Evolutionary conservation across 1,284 basidiomycete species (phyloP).

Genomic region (Erythrobasidium hasegawianum): DNA sequence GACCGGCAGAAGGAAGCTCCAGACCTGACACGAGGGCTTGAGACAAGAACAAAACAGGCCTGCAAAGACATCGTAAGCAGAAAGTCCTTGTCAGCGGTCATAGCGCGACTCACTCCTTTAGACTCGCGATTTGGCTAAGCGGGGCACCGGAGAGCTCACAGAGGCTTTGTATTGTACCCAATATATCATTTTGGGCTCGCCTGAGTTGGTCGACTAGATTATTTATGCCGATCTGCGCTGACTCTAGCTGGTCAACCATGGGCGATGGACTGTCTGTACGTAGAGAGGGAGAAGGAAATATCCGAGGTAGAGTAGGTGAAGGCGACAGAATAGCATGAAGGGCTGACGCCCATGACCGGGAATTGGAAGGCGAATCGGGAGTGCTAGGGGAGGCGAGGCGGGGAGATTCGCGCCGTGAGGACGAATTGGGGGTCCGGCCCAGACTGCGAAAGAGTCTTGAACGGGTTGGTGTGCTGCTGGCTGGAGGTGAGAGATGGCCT

Average conservation of each 20-base stretch:
- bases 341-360: conserved; percentile 5
- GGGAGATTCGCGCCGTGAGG: conserved; percentile 5
- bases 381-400: too few species aligned
- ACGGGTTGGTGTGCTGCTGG: neutral
- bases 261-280: neutral
- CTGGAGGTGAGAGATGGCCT: neutral
- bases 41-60: conserved; percentile 1
- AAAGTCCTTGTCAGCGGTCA: too few species aligned
- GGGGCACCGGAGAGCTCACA: neutral
- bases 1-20: neutral
- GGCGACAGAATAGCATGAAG: conserved; percentile 27
- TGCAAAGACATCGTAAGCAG: neutral
- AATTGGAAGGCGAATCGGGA: too few species aligned
- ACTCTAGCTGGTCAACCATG: conserved; percentile 5
- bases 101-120: conserved; percentile 17
- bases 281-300: neutral
- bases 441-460: neutral
- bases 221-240: neutral
- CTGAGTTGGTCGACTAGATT: conserved; percentile 6
- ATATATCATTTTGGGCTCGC: conserved; percentile 7
- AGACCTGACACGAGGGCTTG: neutral
- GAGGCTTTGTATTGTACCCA: conserved; percentile 2
- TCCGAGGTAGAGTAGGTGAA: conserved; percentile 15
- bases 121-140: too few species aligned
- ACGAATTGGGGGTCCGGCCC: neutral